Base-by-base conservation (phyloP, 192 early-diverging fungal genomes). In the Glomus cerebriforme region DNA sequence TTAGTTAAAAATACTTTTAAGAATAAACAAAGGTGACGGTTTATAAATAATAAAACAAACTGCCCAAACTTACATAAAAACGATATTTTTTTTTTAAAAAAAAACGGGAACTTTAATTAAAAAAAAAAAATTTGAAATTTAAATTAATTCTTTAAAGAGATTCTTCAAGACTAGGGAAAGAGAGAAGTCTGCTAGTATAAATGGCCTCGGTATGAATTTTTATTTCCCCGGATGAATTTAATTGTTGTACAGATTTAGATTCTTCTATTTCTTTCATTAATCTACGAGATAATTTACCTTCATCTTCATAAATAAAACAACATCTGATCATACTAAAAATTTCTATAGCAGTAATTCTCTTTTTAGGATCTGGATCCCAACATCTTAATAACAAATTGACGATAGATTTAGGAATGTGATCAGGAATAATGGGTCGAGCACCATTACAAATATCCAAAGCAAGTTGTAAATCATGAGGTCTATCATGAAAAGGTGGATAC, bases 401-500 rank as follows among this genome's bases (percentile, higher is more conserved):
- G n/a, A 67, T 7, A 29, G 34, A 67, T 15, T 67, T 35, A n/a
- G 65, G 65, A 7, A n/a, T 29, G 1, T 35, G 19, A 2, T 34
- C 65, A 19, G 65, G 65, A 67, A 67, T 67, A 15, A 8, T n/a
- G 2, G 65, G 65, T 19, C 22, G 27, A 19, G 31, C 65, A 19
- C 65, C 65, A 32, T 67, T 67, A 29, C 27, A 35, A 67, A 67
- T 67, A 67, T 67, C 65, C 12, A 29, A 34, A 19, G 65, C 65
- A 19, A 67, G 34, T 27, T 35, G 65, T 12, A 67, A 17, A 67
- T 66, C 27, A 34, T 66, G 64, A 22, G 65, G 7, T 32, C 65
- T 66, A 10, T 66, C 29, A 32, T 34, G 12, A 34, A 66, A 66
- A 66, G 64, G 64, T 19, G 64, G 64, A 13, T 66, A 17, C 1